These are phyloP conservation scores for Kalanchoe fedtschenkoi DNA, from an alignment of 164 flowering plant species.

Conservation along the genomic window DNA sequence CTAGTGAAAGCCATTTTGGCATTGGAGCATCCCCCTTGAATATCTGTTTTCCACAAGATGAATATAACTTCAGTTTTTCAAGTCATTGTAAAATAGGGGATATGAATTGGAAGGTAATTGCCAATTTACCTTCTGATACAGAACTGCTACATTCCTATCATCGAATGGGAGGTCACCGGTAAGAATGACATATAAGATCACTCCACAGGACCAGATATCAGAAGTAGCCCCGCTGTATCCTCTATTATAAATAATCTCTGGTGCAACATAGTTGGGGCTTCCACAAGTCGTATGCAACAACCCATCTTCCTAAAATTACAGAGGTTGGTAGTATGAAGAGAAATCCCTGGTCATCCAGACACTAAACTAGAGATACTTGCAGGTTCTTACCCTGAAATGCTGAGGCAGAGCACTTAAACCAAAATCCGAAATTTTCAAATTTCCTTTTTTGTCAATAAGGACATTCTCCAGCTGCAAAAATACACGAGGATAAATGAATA, in stretches of 20 bases:
- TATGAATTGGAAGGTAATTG: not conserved
- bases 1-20: constrained; percentile 80
- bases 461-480: constrained; percentile 77
- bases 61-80: not conserved
- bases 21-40: constrained; percentile 62
- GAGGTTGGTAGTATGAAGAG: not conserved
- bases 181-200: constrained; percentile 72
- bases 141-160: constrained; percentile 83
- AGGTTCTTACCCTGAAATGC: constrained; percentile 58
- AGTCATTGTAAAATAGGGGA: not conserved
- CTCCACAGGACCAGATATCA: constrained; percentile 97
- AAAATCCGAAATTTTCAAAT: constrained; percentile 84
- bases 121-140: constrained; percentile 74
- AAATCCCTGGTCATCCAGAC: not conserved
- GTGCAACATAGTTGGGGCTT: constrained; percentile 97
- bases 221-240: constrained; percentile 84
- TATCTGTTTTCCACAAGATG: constrained; percentile 32
- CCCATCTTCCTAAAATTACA: constrained; percentile 56
- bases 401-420: constrained; percentile 96
- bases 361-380: not conserved
- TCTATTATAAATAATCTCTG: constrained; percentile 78
- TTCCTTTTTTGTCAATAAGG: constrained; percentile 70
- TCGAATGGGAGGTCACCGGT: constrained; percentile 90
- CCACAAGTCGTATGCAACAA: constrained; percentile 95
- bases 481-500: not conserved